Evolutionary conservation across 108 stramenopile genomes (phyloP).

Genomic region (Cyclotella choctawhatcheeana): DNA sequence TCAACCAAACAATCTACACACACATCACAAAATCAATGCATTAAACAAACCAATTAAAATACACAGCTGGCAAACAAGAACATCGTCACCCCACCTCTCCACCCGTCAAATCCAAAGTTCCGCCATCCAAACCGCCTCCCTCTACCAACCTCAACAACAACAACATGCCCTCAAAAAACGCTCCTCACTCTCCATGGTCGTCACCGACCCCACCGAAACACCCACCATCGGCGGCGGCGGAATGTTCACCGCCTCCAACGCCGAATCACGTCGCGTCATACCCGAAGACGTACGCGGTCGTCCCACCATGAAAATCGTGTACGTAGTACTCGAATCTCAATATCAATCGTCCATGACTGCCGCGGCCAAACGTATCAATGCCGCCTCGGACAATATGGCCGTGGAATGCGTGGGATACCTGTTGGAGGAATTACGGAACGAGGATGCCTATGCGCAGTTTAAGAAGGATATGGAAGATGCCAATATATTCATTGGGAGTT

Average conservation of each 20-base stretch:
- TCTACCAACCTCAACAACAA: constrained; percentile 27
- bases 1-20: constrained; percentile 21
- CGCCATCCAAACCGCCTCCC: constrained; percentile 50
- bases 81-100: constrained; percentile 16
- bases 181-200: constrained; percentile 69
- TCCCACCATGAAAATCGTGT: constrained; percentile 92
- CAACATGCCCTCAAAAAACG: constrained; percentile 22
- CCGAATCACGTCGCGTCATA: constrained; percentile 89
- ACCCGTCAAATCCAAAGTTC: constrained; percentile 39
- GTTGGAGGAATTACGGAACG: constrained; percentile 92
- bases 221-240: constrained; percentile 54
- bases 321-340: constrained; percentile 97
- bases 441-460: constrained; percentile 89
- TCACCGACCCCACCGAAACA: constrained; percentile 69
- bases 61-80: constrained; percentile 39
- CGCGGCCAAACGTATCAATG: constrained; percentile 95
- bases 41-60: not conserved
- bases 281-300: constrained; percentile 81
- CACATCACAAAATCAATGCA: not conserved
- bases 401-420: constrained; percentile 97
- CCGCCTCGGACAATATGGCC: constrained; percentile 91
- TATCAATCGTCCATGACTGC: constrained; percentile 96
- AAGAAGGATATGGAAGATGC: constrained; percentile 91
- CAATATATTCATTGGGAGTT: constrained; percentile 95
- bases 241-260: constrained; percentile 89